Base-by-base conservation (phyloP, 371 early-diverging fungal genomes). In the Thermomucor indicae-seudaticae region DNA sequence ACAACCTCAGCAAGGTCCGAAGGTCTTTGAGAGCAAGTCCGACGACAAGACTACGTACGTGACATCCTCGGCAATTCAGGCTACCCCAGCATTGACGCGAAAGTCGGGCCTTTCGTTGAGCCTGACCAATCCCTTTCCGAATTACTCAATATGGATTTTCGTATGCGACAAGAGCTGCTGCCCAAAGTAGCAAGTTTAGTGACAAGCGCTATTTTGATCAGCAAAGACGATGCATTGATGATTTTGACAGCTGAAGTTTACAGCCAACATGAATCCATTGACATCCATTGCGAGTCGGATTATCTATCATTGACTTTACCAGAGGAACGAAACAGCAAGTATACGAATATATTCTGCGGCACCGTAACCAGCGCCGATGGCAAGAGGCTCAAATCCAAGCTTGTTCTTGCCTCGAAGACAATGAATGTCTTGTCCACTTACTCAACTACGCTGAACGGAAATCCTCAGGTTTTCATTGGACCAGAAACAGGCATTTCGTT, bases 401-500 rank as follows among this genome's bases (percentile, higher is more conserved):
- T 43, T 22, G 6, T 43, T 23, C 1, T 27, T 24, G 43, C 23
- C 28, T 43, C 0, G 25, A 23, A 43, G 43, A 43, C 25, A 3
- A 43, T 43, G 28, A 23, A 43, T 20, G 22, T 43, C 12, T 2
- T 43, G 25, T 43, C 43, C 43, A 43, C 43, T n/a, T 43, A 2
- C 25, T 43, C 25, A 20, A 23, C 11, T 24, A 2, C 43, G 6
- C 43, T 25, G 2, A 43, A 25, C 23, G 25, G 10, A 25, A 43
- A 42, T 8, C n/a, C 32, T 14, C 32, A 32, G 41, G 17, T 40
- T 19, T 42, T 17, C 22, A 42, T 42, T 42, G 17, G 3, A 42
- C 20, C 43, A 43, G 43, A 43, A 43, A 43, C 43, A 43, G 43
- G 43, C 14, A 23, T 43, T 24, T 43, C 43, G n/a, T 43, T 43